phyloP scores from a whole-genome alignment of 495 filamentous ascomycete genomes.

The Aspergillus biplanus region DNA sequence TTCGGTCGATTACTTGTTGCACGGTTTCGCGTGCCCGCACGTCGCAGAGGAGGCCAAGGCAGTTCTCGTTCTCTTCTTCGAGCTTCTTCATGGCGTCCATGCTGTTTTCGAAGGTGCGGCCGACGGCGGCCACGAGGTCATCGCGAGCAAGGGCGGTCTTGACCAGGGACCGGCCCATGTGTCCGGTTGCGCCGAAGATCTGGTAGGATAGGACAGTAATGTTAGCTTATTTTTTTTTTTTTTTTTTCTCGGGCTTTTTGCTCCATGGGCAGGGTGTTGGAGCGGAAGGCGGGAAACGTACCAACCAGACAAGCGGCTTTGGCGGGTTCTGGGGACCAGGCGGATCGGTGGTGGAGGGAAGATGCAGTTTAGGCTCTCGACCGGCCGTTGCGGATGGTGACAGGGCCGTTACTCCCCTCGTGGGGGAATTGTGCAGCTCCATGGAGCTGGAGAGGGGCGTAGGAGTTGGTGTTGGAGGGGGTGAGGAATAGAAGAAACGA shows the following conservation, averaged over 20 bases:
- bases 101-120: conserved; percentile 79
- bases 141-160: conserved; percentile 77
- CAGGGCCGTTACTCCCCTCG: conserved; percentile 22
- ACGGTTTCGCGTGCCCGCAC: conserved; percentile 83
- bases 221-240: too few relatives aligned
- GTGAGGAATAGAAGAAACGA: background rate
- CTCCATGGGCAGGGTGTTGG: background rate
- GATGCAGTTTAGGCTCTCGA: conserved; percentile 52
- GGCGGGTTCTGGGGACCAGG: conserved; percentile 71
- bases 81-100: conserved; percentile 66
- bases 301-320: conserved; percentile 81
- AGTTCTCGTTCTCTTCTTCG: conserved; percentile 59
- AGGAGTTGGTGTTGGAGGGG: background rate
- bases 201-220: conserved; percentile 27
- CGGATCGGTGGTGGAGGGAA: conserved; percentile 80
- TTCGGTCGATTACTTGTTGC: conserved; percentile 65
- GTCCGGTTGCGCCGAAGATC: conserved; percentile 94
- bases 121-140: conserved; percentile 88
- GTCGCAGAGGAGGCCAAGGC: conserved; percentile 83
- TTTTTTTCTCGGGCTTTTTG: background rate
- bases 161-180: conserved; percentile 90
- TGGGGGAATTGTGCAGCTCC: conserved; percentile 40
- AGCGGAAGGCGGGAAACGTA: conserved; percentile 39
- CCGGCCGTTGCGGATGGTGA: conserved; percentile 34
- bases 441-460: conserved; percentile 21